phyloP scores from a whole-genome alignment of 169 alveolate genomes.

The Miamiensis avidus region DNA sequence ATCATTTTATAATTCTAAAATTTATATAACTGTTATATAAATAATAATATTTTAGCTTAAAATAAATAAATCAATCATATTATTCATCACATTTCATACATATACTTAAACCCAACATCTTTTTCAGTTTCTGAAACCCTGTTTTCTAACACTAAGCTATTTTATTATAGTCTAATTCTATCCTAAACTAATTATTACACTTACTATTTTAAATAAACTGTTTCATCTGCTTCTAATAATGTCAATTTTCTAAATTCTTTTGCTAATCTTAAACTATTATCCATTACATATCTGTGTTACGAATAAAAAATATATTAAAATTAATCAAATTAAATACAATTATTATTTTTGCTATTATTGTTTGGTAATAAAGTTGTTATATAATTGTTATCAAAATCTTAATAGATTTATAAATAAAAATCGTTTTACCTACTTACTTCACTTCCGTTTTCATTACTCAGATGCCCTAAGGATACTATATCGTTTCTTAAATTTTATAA shows the following conservation, averaged over 20 bases:
- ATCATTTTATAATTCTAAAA: too few relatives aligned
- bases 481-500: background rate
- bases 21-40: too few relatives aligned
- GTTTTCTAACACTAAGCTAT: constrained; percentile 23
- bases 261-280: constrained; percentile 24
- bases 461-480: background rate
- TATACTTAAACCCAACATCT: constrained; percentile 23
- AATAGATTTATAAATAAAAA: too few relatives aligned
- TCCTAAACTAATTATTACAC: constrained; percentile 13
- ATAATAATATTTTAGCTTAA: too few relatives aligned
- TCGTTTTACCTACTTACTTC: background rate
- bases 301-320: too few relatives aligned
- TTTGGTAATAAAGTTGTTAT: too few relatives aligned
- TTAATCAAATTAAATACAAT: too few relatives aligned
- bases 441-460: background rate
- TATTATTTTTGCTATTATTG: background rate
- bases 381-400: too few relatives aligned
- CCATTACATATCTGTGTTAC: constrained; percentile 28
- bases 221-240: constrained; percentile 16
- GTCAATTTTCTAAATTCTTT: constrained; percentile 28
- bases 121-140: constrained; percentile 28
- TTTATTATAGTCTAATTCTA: constrained; percentile 20
- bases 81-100: constrained; percentile 7
- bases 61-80: too few relatives aligned
- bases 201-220: constrained; percentile 8